phyloP scores from a whole-genome alignment of 2,329 filamentous ascomycete species.

The Colletotrichum simmondsii region DNA sequence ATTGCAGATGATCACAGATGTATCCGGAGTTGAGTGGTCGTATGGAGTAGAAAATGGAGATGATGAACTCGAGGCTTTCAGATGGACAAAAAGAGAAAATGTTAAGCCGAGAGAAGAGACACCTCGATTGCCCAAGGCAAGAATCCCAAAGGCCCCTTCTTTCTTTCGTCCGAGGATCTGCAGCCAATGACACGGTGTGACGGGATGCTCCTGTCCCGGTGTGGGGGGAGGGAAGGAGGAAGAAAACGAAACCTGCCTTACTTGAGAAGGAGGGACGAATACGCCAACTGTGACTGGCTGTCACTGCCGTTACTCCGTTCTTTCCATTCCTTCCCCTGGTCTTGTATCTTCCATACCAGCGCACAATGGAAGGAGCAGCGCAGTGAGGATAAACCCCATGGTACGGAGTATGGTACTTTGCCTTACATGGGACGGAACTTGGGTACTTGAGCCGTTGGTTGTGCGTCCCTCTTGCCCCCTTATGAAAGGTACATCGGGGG shows the following conservation, averaged over 20 bases:
- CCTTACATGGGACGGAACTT: background rate
- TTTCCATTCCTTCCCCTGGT: background rate
- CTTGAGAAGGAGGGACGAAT: background rate
- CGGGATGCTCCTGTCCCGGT: background rate
- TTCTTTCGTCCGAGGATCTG: conserved; percentile 20
- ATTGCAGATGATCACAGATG: background rate
- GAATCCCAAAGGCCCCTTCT: background rate
- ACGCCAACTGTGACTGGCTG: background rate
- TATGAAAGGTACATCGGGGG: background rate
- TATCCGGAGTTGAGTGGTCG: background rate
- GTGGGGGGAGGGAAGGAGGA: background rate
- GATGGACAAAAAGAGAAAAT: background rate
- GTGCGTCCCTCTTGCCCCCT: background rate
- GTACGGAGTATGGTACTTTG: too few species aligned
- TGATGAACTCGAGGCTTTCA: too few species aligned
- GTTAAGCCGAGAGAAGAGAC: background rate
- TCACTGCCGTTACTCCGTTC: background rate
- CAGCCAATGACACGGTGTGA: conserved; percentile 11
- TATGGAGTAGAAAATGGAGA: background rate
- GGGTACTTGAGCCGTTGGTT: background rate
- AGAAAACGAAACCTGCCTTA: background rate
- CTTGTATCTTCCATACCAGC: background rate
- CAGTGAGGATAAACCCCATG: too few species aligned
- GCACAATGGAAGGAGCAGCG: background rate
- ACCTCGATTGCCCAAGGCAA: too few species aligned